Evolutionary conservation across 371 early-diverging fungal genomes (phyloP), one percentile per base, ranked within the genome.

Genomic region (Lichtheimia ornata): DNA sequence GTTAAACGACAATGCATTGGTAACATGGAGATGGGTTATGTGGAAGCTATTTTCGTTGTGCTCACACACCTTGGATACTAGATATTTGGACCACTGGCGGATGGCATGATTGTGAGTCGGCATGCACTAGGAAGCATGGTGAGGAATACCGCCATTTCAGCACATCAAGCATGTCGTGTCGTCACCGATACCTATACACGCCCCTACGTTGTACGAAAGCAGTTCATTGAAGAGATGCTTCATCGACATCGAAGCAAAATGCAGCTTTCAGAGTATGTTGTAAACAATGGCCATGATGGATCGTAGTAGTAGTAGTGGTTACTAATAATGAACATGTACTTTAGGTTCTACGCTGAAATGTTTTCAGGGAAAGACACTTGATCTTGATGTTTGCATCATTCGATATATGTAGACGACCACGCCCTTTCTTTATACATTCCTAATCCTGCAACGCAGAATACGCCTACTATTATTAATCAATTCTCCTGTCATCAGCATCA

Each of bases 61-160:
- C 30, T 30, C 3, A 40, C 18, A 13, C 25, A 54, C 20, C 30
- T 25, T 24, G 41, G 56, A 2, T 59, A 56, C 43, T 63, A 87
- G 85, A 78, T 81, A 22, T 81, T 88, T 66, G 92, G 92, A 5
- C 92, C 92, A 5, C 65, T 92, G 20, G 75, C 80, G 14, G 90
- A 92, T 67, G 91, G 89, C 14, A 87, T 87, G 75, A 71, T 90
- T 5, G 84, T 91, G 3, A 85, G 84, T 56, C 75, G 89, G 12
- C 88, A 88, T 70, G 76, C 87, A 1, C 66, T 92, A 4, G 92
- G 90, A 0, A 69, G 75, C 22, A 79, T 92, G 71, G 82, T 90
- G 4, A 82, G 92, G 27, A 83, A 81, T 40, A 90, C 90, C 6
- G 83, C 88, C n/a, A 81, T 88, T 41, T 85, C 87, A 9, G 89